Evolutionary conservation across 2,329 filamentous ascomycete species (phyloP).

Genomic region (Daldinia eschscholtzii): DNA sequence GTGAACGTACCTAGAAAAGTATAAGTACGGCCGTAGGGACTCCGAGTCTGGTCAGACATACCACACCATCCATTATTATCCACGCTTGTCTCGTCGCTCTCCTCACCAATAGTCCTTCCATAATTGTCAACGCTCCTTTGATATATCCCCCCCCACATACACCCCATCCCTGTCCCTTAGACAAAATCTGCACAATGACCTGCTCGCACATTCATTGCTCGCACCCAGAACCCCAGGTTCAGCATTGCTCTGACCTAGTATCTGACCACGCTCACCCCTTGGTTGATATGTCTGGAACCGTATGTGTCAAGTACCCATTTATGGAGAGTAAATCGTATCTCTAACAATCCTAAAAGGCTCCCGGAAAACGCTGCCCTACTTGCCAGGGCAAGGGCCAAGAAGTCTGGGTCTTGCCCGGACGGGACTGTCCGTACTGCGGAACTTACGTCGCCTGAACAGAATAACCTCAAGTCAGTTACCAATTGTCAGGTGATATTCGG

Average conservation of each 20-base stretch:
- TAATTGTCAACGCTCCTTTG: slow-evolving; percentile 29
- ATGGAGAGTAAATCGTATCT: slow-evolving; percentile 10
- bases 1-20: slow-evolving; percentile 34
- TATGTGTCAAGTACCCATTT: slow-evolving; percentile 29
- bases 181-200: slow-evolving; percentile 33
- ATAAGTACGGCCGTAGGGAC: slow-evolving; percentile 43
- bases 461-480: slow-evolving; percentile 27
- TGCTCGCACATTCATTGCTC: slow-evolving; percentile 32
- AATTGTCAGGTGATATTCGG: slow-evolving; percentile 10
- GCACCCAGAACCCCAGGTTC: slow-evolving; percentile 15
- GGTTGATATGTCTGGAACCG: slow-evolving; percentile 42
- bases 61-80: slow-evolving; percentile 38
- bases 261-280: slow-evolving; percentile 23
- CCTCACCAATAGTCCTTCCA: slow-evolving; percentile 7
- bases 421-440: slow-evolving; percentile 42
- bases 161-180: slow-evolving; percentile 9
- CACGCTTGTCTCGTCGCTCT: slow-evolving; percentile 30
- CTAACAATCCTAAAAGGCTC: slow-evolving; percentile 37
- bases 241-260: slow-evolving; percentile 22
- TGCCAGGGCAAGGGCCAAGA: slow-evolving; percentile 41
- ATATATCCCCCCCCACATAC: slow-evolving; percentile 16
- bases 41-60: slow-evolving; percentile 32
- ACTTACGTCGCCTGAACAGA: slow-evolving; percentile 39
- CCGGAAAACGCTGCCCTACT: slow-evolving; percentile 44
- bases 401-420: slow-evolving; percentile 41